phyloP scores from a whole-genome alignment of 2,329 filamentous ascomycete species.

The Rhytidhysteron rufulum region DNA sequence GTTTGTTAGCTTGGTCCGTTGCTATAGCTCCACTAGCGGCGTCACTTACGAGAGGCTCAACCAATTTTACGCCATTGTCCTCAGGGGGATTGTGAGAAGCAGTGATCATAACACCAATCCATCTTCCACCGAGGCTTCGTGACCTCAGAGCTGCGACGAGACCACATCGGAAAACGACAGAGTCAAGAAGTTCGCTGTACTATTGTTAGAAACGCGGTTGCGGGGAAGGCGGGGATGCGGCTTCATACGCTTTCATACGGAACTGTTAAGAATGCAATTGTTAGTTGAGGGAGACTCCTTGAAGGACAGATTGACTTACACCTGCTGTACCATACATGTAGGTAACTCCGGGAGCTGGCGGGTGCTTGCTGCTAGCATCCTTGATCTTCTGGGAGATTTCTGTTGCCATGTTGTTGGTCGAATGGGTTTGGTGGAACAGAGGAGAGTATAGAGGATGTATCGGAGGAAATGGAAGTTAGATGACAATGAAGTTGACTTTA shows the following conservation, averaged over 20 bases:
- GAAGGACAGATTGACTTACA: conserved; percentile 41
- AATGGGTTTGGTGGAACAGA: background rate
- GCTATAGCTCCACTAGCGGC: background rate
- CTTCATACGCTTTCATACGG: conserved; percentile 66
- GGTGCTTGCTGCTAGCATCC: conserved; percentile 23
- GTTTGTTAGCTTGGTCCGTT: conserved; percentile 8
- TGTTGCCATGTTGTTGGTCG: background rate
- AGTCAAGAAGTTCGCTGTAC: conserved; percentile 72
- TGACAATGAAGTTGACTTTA: too few species aligned
- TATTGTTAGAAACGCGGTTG: too few species aligned
- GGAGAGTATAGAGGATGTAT: background rate
- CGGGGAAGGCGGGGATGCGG: too few species aligned
- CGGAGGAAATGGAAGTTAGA: too few species aligned
- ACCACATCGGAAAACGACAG: conserved; percentile 88
- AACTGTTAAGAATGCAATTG: conserved; percentile 46
- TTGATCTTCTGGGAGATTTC: background rate
- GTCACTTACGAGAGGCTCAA: conserved; percentile 75
- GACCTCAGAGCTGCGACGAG: conserved; percentile 85
- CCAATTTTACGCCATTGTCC: conserved; percentile 71
- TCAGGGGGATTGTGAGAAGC: conserved; percentile 62
- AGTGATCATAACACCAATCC: conserved; percentile 81
- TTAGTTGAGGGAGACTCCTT: conserved; percentile 14
- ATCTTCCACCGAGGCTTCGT: conserved; percentile 82
- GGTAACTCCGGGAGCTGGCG: conserved; percentile 31
- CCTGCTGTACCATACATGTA: conserved; percentile 42